Base-by-base conservation (phyloP, 805 yeast species). In the Jamesozyma gamospora region DNA sequence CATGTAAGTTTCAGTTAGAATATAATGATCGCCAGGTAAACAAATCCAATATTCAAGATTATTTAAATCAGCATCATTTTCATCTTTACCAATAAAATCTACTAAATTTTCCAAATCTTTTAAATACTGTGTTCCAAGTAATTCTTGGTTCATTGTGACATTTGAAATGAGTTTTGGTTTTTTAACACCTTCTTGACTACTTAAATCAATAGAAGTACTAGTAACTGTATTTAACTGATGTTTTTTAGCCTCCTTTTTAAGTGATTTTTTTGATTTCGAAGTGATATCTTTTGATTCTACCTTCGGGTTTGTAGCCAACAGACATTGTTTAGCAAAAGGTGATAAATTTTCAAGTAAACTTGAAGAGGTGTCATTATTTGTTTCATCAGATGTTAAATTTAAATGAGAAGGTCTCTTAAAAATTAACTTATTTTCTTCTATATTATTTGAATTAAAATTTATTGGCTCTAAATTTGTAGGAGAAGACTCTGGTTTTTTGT, bases 61-160 rank as follows among this genome's bases (percentile, higher is more conserved):
- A 14, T 28, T 41, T 2, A 8, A 35, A 3, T 42, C 36, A 3
- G 29, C 34, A 11, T 26, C 18, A n/a, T 32, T 21, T 10, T 36
- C 40, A 30, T 35, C 40, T 18, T 32, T 28, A 1, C 44, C 49
- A 16, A 53, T 28, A 17, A 28, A 34, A 4, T 37, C 33, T 25
- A 50, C 9, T 17, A 55, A n/a, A 2, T 28, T 28, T 21, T 38
- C 36, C 2, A 59, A 39, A 30, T 54, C 57, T 18, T 39, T 43
- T 8, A 56, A 12, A 38, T 52, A 51, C 37, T 52, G 55, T 3
- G 42, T 32, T 6, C 51, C 49, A 16, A 54, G 19, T 15, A 47
- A 44, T 11, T 41, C 36, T 28, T 50, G 50, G 36, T 50, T 58
- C 15, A 58, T 42, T 8, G 56, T 36, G 8, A 52, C 46, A 21